Evolutionary conservation across 192 early-diverging fungal genomes (phyloP).

Genomic region (Coemansia sp.): DNA sequence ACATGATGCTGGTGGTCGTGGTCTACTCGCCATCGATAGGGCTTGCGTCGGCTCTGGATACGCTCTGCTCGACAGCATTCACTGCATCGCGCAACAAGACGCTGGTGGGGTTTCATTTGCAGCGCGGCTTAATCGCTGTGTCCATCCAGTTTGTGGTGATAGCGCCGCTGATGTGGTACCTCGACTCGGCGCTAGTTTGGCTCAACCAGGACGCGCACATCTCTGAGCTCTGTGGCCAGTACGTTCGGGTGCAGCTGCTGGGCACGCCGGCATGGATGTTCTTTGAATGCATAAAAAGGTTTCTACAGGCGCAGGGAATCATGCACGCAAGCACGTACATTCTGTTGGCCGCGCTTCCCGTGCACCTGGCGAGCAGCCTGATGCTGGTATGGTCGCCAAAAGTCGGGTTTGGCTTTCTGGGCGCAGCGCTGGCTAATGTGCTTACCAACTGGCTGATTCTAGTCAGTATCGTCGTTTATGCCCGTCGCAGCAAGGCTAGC

Average conservation of each 20-base stretch:
- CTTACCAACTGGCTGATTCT: conserved; percentile 78
- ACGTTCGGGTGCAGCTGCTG: conserved; percentile 65
- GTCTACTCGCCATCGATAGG: conserved; percentile 71
- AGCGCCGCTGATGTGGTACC: conserved; percentile 66
- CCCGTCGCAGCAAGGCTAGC: conserved; percentile 54
- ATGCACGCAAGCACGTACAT: conserved; percentile 84
- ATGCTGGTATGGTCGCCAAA: conserved; percentile 72
- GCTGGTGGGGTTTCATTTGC: conserved; percentile 73
- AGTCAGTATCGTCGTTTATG: conserved; percentile 63
- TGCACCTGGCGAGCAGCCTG: conserved; percentile 78
- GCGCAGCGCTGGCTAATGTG: conserved; percentile 79
- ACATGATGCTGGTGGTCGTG: conserved; percentile 71
- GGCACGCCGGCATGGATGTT: conserved; percentile 76
- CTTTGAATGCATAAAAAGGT: conserved; percentile 85
- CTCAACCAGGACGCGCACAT: conserved; percentile 75
- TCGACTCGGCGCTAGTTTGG: conserved; percentile 66
- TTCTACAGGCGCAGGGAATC: conserved; percentile 85
- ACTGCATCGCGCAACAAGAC: conserved; percentile 66
- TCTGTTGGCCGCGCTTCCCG: conserved; percentile 65
- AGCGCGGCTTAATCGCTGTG: conserved; percentile 79
- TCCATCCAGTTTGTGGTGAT: conserved; percentile 70
- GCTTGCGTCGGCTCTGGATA: conserved; percentile 72
- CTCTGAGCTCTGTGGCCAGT: conserved; percentile 67
- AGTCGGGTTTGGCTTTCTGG: conserved; percentile 74
- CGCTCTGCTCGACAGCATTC: conserved; percentile 71